Base-by-base conservation (phyloP, 2,329 filamentous ascomycete species). In the Diaporthe vaccinii region DNA sequence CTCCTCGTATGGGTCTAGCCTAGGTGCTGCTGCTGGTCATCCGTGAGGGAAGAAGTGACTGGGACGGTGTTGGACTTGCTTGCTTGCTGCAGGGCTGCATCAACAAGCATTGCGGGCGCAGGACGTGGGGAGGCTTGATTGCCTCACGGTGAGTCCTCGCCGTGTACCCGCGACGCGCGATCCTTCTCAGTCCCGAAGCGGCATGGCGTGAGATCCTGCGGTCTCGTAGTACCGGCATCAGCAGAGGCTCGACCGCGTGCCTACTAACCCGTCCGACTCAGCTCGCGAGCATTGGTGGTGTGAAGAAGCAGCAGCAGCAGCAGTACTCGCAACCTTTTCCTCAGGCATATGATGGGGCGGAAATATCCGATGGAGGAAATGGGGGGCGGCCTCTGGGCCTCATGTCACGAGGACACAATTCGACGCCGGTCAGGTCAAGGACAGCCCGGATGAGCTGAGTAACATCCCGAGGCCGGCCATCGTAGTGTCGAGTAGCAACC, bases 101-200 rank as follows among this genome's bases (percentile, higher is more conserved):
- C 10, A 44, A 4, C 14, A 44, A 44, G 41, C 14, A 15, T 15
- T 8, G 20, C 44, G 25, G 61, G 3, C 6, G 10, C 31, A 20
- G 9, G 61, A 14, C 41, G 28, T 34, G 15, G 44, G 7, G 3
- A 67, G 61, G 44, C 44, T 7, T 36, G 28, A 49, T 10, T n/a
- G 46, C 49, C 4, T 69, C 65, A 55, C 65, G 65, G 49, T 55
- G 65, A 69, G 46, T 69, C 49, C n/a, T 69, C 46, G 65, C 65
- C 65, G 65, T 69, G 49, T 55, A 28, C 15, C 65, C 65, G 65
- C 49, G 65, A 55, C 65, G 49, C 31, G 49, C 46, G 65, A 69
- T 69, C 65, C 65, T 55, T 14, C 65, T 69, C 65, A 28, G 14
- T 41, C 65, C 65, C 15, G n/a, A 69, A 69, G n/a, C 8, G 65